These are phyloP conservation scores for Nidula microcarpa DNA, from an alignment of 768 basidiomycete genomes.

Conservation along the genomic window DNA sequence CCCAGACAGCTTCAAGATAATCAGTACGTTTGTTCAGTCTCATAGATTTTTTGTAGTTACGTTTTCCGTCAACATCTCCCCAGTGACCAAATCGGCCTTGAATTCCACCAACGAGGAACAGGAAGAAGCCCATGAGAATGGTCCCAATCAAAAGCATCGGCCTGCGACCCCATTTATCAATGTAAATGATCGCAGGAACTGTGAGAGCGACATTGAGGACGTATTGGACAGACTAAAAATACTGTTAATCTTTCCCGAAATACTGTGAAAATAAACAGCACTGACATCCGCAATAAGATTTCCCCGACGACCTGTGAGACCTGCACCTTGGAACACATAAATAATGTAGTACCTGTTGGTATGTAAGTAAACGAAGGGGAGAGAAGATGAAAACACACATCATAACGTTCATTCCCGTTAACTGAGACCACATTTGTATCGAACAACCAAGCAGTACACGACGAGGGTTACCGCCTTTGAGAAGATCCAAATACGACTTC, in stretches of 20 bases:
- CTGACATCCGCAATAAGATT: conserved; percentile 65
- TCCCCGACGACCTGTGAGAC: conserved; percentile 68
- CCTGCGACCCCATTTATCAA: conserved; percentile 77
- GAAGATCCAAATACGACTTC: conserved; percentile 63
- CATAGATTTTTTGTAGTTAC: conserved; percentile 14
- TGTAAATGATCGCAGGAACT: conserved; percentile 55
- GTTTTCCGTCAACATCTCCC: conserved; percentile 38
- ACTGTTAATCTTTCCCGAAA: neutral
- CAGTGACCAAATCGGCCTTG: conserved; percentile 67
- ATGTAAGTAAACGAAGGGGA: neutral
- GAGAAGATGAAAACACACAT: conserved; percentile 39
- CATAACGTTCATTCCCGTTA: conserved; percentile 80
- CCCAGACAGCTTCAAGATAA: conserved; percentile 30
- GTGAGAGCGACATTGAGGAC: conserved; percentile 47
- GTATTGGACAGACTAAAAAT: conserved; percentile 60
- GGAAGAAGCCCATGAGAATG: conserved; percentile 70
- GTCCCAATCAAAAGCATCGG: conserved; percentile 70
- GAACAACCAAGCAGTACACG: conserved; percentile 67
- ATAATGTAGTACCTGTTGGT: conserved; percentile 52
- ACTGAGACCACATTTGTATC: conserved; percentile 81
- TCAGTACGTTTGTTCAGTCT: too few relatives aligned
- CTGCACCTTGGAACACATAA: conserved; percentile 76
- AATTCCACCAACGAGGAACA: conserved; percentile 74
- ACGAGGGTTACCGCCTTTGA: conserved; percentile 64
- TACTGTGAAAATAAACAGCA: conserved; percentile 1